Percentiles rank a stretch among this genome's conserved stretches.
Conservation (phyloP, 1,284 basidiomycete species). For the Pyrrhoderma noxium region DNA sequence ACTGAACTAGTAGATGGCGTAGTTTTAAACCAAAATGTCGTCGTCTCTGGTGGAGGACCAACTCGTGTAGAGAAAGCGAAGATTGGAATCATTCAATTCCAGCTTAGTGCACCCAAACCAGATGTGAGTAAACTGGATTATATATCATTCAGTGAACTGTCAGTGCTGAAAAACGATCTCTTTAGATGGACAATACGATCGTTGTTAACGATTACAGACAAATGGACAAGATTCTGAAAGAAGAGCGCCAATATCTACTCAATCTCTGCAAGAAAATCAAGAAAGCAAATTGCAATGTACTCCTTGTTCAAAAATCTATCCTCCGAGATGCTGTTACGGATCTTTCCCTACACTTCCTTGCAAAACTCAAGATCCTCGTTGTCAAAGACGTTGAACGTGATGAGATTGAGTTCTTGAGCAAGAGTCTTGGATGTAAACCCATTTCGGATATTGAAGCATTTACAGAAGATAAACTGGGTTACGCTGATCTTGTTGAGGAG, state of each 20-base stretch:
- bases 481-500: constrained; percentile 95
- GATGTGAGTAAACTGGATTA: constrained; percentile 55
- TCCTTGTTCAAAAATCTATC: constrained; percentile 98
- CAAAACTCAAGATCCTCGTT: constrained; percentile 94
- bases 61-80: constrained; percentile 97
- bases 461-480: constrained; percentile 97
- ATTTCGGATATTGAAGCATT: constrained; percentile 98
- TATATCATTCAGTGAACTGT: not conserved
- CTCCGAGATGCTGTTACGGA: constrained; percentile 98
- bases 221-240: constrained; percentile 99
- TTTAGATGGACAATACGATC: constrained; percentile 98
- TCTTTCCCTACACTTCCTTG: constrained; percentile 96
- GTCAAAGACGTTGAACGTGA: constrained; percentile 99
- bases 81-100: constrained; percentile 98
- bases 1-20: constrained; percentile 96
- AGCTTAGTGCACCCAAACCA: constrained; percentile 95
- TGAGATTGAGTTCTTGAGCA: constrained; percentile 96
- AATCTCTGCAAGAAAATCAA: constrained; percentile 99
- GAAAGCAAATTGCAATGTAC: constrained; percentile 97
- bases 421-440: constrained; percentile 93
- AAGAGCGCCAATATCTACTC: constrained; percentile 95
- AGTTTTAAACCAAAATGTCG: constrained; percentile 93
- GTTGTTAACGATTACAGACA: constrained; percentile 99
- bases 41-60: constrained; percentile 86
- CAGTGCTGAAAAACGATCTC: constrained; percentile 4